Percentiles rank a stretch among this genome's conserved stretches.
Evolutionary conservation across 257 asterid species (phyloP).

Genomic region (Henckelia pumila): DNA sequence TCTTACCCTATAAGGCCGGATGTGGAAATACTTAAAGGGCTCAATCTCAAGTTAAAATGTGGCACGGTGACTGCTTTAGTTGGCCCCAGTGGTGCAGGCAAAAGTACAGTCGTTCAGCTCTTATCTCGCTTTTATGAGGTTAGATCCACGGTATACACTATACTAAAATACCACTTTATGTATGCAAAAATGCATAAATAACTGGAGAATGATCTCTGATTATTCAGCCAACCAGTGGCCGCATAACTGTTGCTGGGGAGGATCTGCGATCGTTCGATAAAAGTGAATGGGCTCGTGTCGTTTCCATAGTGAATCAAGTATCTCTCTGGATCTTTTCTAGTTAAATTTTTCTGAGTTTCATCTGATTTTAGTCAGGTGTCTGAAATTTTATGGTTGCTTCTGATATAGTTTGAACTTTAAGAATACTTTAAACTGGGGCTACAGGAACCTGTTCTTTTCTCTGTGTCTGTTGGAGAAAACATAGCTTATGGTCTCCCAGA

Average conservation of each 20-base stretch:
- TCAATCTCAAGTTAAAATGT: conserved; percentile 64
- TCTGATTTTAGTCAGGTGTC: conserved; percentile 4
- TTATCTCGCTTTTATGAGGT: conserved; percentile 97
- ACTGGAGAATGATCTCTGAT: conserved; percentile 20
- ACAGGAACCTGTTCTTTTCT: conserved; percentile 92
- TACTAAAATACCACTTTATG: conserved; percentile 2
- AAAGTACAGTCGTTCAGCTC: conserved; percentile 92
- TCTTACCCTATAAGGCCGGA: conserved; percentile 94
- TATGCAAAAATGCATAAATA: background rate
- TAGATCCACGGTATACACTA: conserved; percentile 9
- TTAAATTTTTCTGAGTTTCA: background rate
- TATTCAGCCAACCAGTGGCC: conserved; percentile 84
- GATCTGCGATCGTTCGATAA: conserved; percentile 87
- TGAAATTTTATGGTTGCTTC: background rate
- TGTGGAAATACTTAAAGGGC: conserved; percentile 74
- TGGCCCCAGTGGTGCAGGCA: conserved; percentile 97
- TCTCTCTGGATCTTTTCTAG: conserved; percentile 27
- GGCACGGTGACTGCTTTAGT: conserved; percentile 96
- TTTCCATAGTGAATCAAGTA: conserved; percentile 94
- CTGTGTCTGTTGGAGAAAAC: conserved; percentile 90
- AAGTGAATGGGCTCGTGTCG: conserved; percentile 92
- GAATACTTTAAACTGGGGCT: conserved; percentile 22
- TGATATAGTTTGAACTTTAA: background rate
- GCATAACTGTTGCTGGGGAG: conserved; percentile 96
- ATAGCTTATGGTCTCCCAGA: conserved; percentile 97